Evolutionary conservation across 2,329 filamentous ascomycete species (phyloP).

Genomic region (Ophiostoma angusticollis): DNA sequence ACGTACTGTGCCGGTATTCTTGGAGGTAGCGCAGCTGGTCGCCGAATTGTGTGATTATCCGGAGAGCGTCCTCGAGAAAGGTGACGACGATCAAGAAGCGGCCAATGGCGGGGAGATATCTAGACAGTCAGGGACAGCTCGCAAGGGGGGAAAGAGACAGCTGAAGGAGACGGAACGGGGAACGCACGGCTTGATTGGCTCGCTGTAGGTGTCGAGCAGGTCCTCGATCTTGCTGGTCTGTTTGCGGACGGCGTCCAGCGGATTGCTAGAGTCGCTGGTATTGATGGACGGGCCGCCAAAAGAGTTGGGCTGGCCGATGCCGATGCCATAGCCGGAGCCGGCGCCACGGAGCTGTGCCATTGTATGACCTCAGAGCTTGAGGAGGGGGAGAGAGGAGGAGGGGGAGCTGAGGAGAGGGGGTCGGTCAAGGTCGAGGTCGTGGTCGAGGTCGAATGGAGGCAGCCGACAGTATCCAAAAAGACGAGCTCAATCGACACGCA

Average conservation of each 20-base stretch:
- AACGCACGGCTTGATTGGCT: slow-evolving; percentile 92
- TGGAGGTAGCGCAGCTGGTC: slow-evolving; percentile 89
- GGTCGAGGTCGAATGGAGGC: neutral
- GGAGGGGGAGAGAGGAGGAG: neutral
- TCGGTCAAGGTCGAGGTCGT: neutral
- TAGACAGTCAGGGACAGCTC: slow-evolving; percentile 27
- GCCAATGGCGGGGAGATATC: slow-evolving; percentile 87
- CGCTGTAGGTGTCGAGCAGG: slow-evolving; percentile 70
- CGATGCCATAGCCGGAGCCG: slow-evolving; percentile 76
- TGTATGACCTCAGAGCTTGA: slow-evolving; percentile 8
- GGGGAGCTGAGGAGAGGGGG: neutral
- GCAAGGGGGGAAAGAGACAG: neutral
- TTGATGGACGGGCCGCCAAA: slow-evolving; percentile 50
- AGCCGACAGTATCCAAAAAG: neutral
- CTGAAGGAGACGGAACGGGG: slow-evolving; percentile 22
- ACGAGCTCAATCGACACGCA: neutral
- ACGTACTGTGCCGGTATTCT: slow-evolving; percentile 84
- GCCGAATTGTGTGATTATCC: slow-evolving; percentile 94
- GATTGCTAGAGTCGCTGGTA: slow-evolving; percentile 57
- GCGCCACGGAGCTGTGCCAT: slow-evolving; percentile 48
- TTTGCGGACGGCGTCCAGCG: slow-evolving; percentile 77
- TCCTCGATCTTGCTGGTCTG: slow-evolving; percentile 99
- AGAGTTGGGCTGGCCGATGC: slow-evolving; percentile 61
- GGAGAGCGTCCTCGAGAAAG: slow-evolving; percentile 89
- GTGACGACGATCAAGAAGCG: slow-evolving; percentile 97